Conservation (phyloP, 2,329 filamentous ascomycete species). For the Macroventuria anomochaeta region DNA sequence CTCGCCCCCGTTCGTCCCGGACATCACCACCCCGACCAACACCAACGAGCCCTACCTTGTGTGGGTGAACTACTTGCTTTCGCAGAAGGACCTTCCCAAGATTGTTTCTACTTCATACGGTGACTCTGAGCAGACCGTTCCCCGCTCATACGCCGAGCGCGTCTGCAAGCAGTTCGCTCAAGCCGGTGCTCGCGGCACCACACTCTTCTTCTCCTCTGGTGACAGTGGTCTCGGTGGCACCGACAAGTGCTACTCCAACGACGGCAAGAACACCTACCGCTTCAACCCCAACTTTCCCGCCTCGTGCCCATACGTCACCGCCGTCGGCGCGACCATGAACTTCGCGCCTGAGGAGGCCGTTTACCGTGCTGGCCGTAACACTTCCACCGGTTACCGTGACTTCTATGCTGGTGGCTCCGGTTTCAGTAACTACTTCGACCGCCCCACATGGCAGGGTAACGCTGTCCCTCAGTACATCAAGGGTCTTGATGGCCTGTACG, state of each 20-base stretch:
- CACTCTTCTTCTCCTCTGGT: slow-evolving; percentile 68
- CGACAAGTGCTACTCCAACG: slow-evolving; percentile 64
- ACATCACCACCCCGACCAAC: slow-evolving; percentile 56
- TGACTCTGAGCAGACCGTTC: slow-evolving; percentile 70
- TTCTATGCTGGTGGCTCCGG: slow-evolving; percentile 61
- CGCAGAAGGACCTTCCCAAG: slow-evolving; percentile 64
- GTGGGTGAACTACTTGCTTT: slow-evolving; percentile 66
- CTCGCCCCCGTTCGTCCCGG: slow-evolving; percentile 59
- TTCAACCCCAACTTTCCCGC: slow-evolving; percentile 70
- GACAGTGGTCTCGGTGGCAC: slow-evolving; percentile 63
- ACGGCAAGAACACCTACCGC: slow-evolving; percentile 62
- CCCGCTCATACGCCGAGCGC: slow-evolving; percentile 64
- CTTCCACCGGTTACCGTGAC: slow-evolving; percentile 48
- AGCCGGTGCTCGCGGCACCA: slow-evolving; percentile 71
- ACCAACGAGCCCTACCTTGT: slow-evolving; percentile 73
- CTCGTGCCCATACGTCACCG: slow-evolving; percentile 72
- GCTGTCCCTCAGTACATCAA: slow-evolving; percentile 56
- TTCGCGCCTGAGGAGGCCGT: slow-evolving; percentile 62
- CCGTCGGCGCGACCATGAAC: slow-evolving; percentile 66
- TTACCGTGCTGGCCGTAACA: slow-evolving; percentile 41
- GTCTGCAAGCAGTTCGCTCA: slow-evolving; percentile 70
- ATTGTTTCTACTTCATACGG: slow-evolving; percentile 71
- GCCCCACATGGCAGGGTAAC: slow-evolving; percentile 56
- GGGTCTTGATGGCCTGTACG: slow-evolving; percentile 51
- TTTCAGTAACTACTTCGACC: slow-evolving; percentile 58